Evolutionary conservation across 257 asterid genomes (phyloP).

Genomic region (Euphrasia confusa): DNA sequence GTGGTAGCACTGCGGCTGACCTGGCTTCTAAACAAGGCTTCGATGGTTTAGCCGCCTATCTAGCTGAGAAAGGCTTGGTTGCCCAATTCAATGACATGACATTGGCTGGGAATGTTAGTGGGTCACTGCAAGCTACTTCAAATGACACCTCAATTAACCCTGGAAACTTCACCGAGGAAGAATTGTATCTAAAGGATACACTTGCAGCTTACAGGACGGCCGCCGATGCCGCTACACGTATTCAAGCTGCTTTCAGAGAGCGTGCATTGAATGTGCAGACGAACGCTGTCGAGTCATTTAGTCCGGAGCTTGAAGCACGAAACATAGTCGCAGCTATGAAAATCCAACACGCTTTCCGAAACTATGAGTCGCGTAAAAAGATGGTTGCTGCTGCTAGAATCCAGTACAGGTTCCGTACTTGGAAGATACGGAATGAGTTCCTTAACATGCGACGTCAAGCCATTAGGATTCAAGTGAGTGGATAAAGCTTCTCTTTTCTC

Average conservation of each 20-base stretch:
- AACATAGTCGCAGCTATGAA: conserved; percentile 89
- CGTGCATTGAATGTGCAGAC: conserved; percentile 53
- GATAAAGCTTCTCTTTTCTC: background rate
- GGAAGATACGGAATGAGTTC: conserved; percentile 84
- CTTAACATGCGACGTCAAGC: conserved; percentile 86
- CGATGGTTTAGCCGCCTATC: conserved; percentile 95
- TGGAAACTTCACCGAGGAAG: conserved; percentile 64
- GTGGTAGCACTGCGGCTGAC: conserved; percentile 84
- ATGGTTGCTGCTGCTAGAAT: conserved; percentile 84
- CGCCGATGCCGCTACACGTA: conserved; percentile 98
- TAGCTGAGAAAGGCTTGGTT: conserved; percentile 89
- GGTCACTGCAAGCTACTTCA: conserved; percentile 54
- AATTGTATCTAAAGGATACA: conserved; percentile 65
- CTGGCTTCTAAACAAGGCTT: conserved; percentile 76
- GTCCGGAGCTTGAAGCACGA: conserved; percentile 83
- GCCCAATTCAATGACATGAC: conserved; percentile 86
- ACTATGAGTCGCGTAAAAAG: conserved; percentile 59
- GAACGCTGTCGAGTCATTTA: conserved; percentile 42
- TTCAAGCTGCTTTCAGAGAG: conserved; percentile 91
- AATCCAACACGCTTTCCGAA: conserved; percentile 95
- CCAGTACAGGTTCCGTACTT: conserved; percentile 74
- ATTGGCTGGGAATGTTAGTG: conserved; percentile 91
- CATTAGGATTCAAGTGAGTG: conserved; percentile 72
- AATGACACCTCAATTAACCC: conserved; percentile 30
- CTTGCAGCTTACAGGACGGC: conserved; percentile 92